Evolutionary conservation across 495 filamentous ascomycete genomes (phyloP).

Genomic region (Pyrenopolyporus hunteri): DNA sequence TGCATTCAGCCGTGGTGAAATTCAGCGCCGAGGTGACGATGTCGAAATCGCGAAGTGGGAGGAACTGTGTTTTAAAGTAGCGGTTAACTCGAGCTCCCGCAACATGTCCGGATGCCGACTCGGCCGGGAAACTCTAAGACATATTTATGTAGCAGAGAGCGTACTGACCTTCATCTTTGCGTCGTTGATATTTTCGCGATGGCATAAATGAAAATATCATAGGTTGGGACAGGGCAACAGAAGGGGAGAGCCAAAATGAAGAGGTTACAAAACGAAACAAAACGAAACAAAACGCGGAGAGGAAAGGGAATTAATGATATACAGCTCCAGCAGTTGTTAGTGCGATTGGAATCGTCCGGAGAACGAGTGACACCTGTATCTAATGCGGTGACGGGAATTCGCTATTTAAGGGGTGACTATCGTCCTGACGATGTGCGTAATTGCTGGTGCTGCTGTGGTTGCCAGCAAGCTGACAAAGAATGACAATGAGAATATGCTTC

Average conservation of each 20-base stretch:
- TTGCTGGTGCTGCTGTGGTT: background rate
- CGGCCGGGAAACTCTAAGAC: background rate
- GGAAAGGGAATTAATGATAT: background rate
- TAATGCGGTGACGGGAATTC: conserved; percentile 1
- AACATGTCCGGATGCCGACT: background rate
- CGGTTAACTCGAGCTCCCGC: conserved; percentile 10
- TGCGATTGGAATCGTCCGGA: background rate
- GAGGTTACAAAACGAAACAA: background rate
- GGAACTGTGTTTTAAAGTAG: conserved; percentile 64
- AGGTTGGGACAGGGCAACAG: conserved; percentile 11
- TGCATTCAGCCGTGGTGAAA: conserved; percentile 89
- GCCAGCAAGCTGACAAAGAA: conserved; percentile 22
- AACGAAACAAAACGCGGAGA: background rate
- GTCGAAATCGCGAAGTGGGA: conserved; percentile 88
- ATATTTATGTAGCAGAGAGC: background rate
- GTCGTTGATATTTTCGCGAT: conserved; percentile 17
- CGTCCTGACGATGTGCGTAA: conserved; percentile 27
- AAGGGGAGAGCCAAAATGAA: background rate
- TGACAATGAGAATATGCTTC: conserved; percentile 3
- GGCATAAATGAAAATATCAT: conserved; percentile 15
- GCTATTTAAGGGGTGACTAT: conserved; percentile 9
- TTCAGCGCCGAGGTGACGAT: conserved; percentile 87
- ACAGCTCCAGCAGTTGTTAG: background rate
- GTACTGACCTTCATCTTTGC: conserved; percentile 50
- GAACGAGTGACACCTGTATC: conserved; percentile 8